Evolutionary conservation across 495 filamentous ascomycete species (phyloP).

Genomic region (Rhizodiscina lignyota): DNA sequence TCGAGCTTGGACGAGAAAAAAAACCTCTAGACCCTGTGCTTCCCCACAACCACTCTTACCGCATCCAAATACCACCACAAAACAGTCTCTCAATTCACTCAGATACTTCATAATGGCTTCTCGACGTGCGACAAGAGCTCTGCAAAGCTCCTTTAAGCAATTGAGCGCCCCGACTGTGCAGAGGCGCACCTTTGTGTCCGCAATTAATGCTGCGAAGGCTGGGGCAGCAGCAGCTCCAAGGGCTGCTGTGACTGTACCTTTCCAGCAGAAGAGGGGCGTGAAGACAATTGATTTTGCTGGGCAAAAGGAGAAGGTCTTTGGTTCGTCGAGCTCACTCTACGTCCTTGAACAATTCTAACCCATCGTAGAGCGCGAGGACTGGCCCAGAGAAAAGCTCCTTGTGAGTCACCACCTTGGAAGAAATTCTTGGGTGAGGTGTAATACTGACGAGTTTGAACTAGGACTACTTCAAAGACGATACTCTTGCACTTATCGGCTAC

Average conservation of each 20-base stretch:
- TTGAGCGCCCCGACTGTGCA: slow-evolving; percentile 28
- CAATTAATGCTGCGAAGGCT: slow-evolving; percentile 33
- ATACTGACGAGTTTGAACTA: no score
- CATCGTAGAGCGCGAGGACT: slow-evolving; percentile 77
- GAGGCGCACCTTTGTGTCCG: slow-evolving; percentile 52
- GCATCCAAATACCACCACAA: no score
- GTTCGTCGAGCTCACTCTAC: slow-evolving; percentile 27
- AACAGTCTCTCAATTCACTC: no score
- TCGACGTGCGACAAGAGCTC: slow-evolving; percentile 62
- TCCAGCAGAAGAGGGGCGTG: slow-evolving; percentile 56
- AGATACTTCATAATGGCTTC: no score
- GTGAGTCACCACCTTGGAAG: slow-evolving; percentile 36
- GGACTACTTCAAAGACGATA: slow-evolving; percentile 99
- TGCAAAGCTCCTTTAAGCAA: slow-evolving; percentile 60
- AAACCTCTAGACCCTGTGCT: no score
- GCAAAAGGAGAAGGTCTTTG: slow-evolving; percentile 79
- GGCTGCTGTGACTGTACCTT: slow-evolving; percentile 29
- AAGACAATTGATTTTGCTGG: slow-evolving; percentile 95
- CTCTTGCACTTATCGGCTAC: slow-evolving; percentile 96
- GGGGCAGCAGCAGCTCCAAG: slow-evolving; percentile 28
- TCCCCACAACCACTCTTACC: no score
- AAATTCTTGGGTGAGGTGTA: no score
- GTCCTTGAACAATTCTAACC: slow-evolving; percentile 5
- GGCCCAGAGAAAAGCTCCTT: slow-evolving; percentile 92
- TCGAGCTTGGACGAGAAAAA: no score